Base-by-base conservation (phyloP, 306 rosid species). In the Datisca glomerata region DNA sequence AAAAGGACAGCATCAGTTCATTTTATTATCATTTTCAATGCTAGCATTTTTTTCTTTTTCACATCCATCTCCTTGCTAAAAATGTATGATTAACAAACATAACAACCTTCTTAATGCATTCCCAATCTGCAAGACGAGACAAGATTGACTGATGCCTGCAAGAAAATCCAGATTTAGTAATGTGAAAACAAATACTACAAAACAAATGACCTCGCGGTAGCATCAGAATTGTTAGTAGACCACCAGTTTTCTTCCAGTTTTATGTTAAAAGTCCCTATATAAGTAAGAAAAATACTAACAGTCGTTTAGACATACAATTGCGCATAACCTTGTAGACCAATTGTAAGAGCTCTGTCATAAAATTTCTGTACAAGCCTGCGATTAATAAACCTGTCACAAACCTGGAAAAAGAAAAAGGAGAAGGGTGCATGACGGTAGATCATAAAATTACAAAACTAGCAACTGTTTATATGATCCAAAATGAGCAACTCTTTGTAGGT, bases 71-170 rank as follows among this genome's bases (percentile, higher is more conserved):
- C 6, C 24, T 35, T 51, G 46, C 17, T 0, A 35, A 47, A 60
- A 31, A 21, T 12, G 17, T 21, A 33, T 14, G 47, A 32, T 24
- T 43, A 51, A 59, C 53, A 44, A 45, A 33, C 10, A 51, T 41
- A 35, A 43, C 45, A 15, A 89, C 95, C 75, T 75, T 77, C 59
- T 75, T 61, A 43, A 89, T 89, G 56, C 83, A 93, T 64, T 89
- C 98, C 98, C 96, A 89, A 64, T 89, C 76, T 41, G 93, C 93
- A 15, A 89, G 95, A 46, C 86, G 91, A 54, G 91, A 41, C 64
- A 70, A 73, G 36, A 21, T 77, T 74, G 75, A 94, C 63, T 80
- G 84, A 66, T 89, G 93, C 55, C 98, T 89, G 93, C 81, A 64
- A 48, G 49, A 42, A 53, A 16, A 33, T 19, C 2, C 18, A 20